Evolutionary conservation across 257 asterid species (phyloP).

Genomic region (Asclepias syriaca): DNA sequence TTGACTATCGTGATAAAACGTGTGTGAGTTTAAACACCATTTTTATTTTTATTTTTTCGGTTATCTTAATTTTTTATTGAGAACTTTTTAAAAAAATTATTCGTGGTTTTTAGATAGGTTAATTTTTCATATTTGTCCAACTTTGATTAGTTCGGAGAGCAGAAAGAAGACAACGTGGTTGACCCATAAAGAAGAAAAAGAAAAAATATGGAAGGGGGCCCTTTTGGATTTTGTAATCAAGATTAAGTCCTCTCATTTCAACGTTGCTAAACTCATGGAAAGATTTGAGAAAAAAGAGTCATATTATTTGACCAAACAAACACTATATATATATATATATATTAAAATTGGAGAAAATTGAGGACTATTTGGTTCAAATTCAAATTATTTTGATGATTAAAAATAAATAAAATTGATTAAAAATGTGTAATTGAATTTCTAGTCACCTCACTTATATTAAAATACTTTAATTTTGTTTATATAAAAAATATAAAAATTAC

Average conservation of each 20-base stretch:
- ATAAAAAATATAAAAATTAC: too few species aligned
- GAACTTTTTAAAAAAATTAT: too few species aligned
- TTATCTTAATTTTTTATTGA: too few species aligned
- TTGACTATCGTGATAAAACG: neutral
- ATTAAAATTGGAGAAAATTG: too few species aligned
- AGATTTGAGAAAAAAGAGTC: neutral
- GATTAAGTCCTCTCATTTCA: constrained; percentile 9
- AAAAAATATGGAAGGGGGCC: constrained; percentile 17
- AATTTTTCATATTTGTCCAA: constrained; percentile 18
- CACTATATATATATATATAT: too few species aligned
- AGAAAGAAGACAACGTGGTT: constrained; percentile 17
- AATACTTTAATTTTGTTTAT: too few species aligned
- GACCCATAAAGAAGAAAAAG: constrained; percentile 22
- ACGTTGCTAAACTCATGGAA: constrained; percentile 10
- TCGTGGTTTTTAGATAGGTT: neutral
- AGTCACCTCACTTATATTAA: too few species aligned
- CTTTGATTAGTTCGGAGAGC: constrained; percentile 6
- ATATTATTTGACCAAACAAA: constrained; percentile 8
- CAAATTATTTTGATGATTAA: too few species aligned
- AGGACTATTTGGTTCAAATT: too few species aligned
- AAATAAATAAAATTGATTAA: too few species aligned
- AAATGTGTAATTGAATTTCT: too few species aligned
- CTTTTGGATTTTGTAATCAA: constrained; percentile 19
- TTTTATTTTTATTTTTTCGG: too few species aligned
- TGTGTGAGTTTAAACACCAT: neutral